phyloP scores from a whole-genome alignment of 2,329 filamentous ascomycete species.

The Epichloe amarillans region DNA sequence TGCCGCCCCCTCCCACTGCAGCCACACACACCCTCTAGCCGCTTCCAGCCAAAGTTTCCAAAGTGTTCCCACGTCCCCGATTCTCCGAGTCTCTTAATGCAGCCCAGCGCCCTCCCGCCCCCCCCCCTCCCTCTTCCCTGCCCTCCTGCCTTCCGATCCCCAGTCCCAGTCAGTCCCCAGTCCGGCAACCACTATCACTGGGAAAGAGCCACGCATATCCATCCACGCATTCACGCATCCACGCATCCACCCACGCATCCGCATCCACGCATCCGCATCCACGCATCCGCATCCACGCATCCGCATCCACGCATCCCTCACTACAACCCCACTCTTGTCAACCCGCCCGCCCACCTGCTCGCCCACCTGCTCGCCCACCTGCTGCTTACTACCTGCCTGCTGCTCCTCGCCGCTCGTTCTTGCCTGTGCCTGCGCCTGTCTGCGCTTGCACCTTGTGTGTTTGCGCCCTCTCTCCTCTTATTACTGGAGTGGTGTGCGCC shows the following conservation, averaged over 20 bases:
- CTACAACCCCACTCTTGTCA: background rate
- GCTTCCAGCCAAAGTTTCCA: background rate
- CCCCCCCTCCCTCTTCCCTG: background rate
- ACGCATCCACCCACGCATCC: no score
- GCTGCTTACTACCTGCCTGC: background rate
- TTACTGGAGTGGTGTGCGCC: conserved; percentile 1
- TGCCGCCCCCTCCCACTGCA: background rate
- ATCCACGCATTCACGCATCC: no score
- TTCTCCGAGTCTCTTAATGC: background rate
- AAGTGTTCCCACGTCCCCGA: background rate
- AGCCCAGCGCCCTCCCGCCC: background rate
- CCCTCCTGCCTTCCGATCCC: background rate
- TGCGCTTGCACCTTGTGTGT: conserved; percentile 4
- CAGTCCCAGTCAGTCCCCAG: background rate
- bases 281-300: no score
- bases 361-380: background rate
- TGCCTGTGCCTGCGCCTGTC: conserved; percentile 9
- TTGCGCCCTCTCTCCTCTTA: conserved; percentile 3
- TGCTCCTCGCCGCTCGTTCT: background rate
- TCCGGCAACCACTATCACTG: background rate
- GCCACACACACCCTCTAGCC: conserved; percentile 1
- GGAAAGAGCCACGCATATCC: conserved; percentile 2
- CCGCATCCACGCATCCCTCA: background rate
- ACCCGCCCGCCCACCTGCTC: background rate
- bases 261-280: no score